Percentiles rank a stretch among this genome's conserved stretches.
phyloP scores from a whole-genome alignment of 805 yeast genomes.

The Saccharomycopsis oosterbeekiorum region DNA sequence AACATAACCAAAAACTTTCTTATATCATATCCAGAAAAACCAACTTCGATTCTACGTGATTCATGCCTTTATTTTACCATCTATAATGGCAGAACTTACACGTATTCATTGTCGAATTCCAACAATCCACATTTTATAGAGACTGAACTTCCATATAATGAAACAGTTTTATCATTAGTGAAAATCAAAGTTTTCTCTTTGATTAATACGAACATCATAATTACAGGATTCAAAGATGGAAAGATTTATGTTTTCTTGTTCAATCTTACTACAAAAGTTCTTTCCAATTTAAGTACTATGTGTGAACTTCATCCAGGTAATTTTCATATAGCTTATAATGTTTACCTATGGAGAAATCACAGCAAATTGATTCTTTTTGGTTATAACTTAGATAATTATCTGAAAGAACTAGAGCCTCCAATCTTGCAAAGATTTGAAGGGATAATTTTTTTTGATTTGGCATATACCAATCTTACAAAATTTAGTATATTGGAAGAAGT shows the following conservation, averaged over 20 bases:
- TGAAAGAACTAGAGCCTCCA: background rate
- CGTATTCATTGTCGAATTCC: background rate
- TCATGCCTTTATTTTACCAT: conserved; percentile 1
- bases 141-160: background rate
- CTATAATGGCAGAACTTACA: background rate
- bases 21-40: conserved; percentile 1
- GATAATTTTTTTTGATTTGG: conserved; percentile 42
- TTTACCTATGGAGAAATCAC: conserved; percentile 69
- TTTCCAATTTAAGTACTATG: conserved; percentile 53
- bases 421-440: conserved; percentile 21
- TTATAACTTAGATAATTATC: conserved; percentile 15
- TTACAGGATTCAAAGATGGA: conserved; percentile 23
- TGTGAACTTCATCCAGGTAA: conserved; percentile 43
- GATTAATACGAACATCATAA: conserved; percentile 2
- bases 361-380: conserved; percentile 62
- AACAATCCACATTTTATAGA: background rate
- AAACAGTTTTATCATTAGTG: background rate
- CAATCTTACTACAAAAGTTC: conserved; percentile 46
- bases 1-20: background rate
- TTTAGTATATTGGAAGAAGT: background rate
- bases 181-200: conserved; percentile 3
- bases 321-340: conserved; percentile 55
- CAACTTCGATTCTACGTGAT: conserved; percentile 2
- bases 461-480: conserved; percentile 39
- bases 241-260: conserved; percentile 35